Percentiles rank a stretch among this genome's conserved stretches.
Conservation (phyloP, 2,329 filamentous ascomycete species). For the Gremmenia infestans region DNA sequence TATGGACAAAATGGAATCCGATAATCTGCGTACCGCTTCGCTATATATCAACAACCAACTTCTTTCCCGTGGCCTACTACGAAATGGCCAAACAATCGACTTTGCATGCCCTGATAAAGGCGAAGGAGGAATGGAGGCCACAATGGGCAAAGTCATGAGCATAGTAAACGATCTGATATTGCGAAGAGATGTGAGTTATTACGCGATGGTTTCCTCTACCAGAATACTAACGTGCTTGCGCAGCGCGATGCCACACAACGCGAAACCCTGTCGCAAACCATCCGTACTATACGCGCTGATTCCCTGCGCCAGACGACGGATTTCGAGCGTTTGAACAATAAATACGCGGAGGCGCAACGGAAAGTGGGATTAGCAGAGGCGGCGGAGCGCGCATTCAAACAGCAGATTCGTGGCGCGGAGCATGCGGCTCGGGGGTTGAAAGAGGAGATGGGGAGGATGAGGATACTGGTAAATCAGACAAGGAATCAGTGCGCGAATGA, state of each 20-base stretch:
- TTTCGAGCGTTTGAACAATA: conserved; percentile 53
- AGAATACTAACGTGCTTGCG: conserved; percentile 1
- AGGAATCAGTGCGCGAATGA: conserved; percentile 85
- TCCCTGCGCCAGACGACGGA: conserved; percentile 68
- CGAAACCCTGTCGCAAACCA: conserved; percentile 73
- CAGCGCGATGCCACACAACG: conserved; percentile 87
- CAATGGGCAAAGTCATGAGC: conserved; percentile 84
- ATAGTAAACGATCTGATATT: conserved; percentile 91
- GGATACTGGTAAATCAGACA: conserved; percentile 74
- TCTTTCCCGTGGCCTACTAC: conserved; percentile 58
- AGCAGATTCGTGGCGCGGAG: conserved; percentile 70
- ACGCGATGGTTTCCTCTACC: background rate
- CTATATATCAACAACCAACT: conserved; percentile 70
- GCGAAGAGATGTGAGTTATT: conserved; percentile 69
- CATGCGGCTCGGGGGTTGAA: conserved; percentile 69
- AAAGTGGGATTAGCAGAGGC: conserved; percentile 58
- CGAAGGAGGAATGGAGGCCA: conserved; percentile 57
- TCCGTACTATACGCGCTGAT: conserved; percentile 71
- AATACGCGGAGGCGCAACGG: conserved; percentile 49
- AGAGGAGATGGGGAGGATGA: conserved; percentile 77
- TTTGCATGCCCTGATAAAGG: conserved; percentile 69
- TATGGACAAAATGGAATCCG: conserved; percentile 30
- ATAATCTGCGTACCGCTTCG: conserved; percentile 62
- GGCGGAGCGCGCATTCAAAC: conserved; percentile 63
- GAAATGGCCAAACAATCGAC: conserved; percentile 70